phyloP scores from a whole-genome alignment of 208 protist genomes.

The Acanthamoeba castellanii region DNA sequence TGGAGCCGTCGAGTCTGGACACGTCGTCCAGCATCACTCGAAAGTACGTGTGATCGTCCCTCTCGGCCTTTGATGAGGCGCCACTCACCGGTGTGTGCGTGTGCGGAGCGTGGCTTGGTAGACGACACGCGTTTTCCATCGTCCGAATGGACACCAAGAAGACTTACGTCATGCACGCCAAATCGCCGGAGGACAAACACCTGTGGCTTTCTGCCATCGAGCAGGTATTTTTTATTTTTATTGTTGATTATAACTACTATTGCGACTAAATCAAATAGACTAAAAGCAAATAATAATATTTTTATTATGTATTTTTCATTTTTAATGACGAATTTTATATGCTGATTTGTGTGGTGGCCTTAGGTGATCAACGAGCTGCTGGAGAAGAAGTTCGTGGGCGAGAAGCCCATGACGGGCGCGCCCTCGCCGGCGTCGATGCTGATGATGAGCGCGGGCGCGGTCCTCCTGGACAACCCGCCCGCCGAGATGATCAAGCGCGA shows the following conservation, averaged over 20 bases:
- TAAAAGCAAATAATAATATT: no score
- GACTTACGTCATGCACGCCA: slow-evolving; percentile 18
- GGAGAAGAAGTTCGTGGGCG: slow-evolving; percentile 28
- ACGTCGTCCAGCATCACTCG: background rate
- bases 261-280: no score
- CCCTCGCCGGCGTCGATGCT: background rate
- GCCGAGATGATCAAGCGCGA: background rate
- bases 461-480: background rate
- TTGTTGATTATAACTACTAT: no score
- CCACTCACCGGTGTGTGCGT: background rate
- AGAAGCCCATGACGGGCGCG: slow-evolving; percentile 26
- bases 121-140: background rate
- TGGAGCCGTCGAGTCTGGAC: slow-evolving; percentile 10
- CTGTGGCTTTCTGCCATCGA: background rate
- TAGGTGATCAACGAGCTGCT: slow-evolving; percentile 21
- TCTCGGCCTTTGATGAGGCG: background rate
- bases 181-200: background rate
- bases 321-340: no score
- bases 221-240: background rate
- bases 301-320: no score
- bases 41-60: background rate
- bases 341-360: no score
- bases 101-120: background rate
- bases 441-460: background rate
- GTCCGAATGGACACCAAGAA: slow-evolving; percentile 20